Conservation (phyloP, 768 basidiomycete genomes). For the Mycena sanguinolenta region DNA sequence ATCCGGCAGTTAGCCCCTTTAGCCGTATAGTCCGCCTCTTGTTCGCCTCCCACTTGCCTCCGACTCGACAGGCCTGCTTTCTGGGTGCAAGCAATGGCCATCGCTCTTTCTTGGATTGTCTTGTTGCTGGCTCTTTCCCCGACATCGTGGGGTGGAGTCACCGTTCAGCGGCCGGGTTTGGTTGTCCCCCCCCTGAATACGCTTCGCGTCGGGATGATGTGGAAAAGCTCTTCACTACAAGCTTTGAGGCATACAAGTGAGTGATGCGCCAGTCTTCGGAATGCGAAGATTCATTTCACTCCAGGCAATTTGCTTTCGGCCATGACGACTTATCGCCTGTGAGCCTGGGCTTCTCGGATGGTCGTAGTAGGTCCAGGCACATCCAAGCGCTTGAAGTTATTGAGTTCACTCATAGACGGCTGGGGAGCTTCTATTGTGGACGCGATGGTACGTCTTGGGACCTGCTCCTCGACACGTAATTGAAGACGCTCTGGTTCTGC, state of each 20-base stretch:
- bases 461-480: not conserved
- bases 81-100: not conserved
- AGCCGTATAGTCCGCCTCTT: too few species aligned
- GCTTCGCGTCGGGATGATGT: slow-evolving; percentile 9
- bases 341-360: slow-evolving; percentile 18
- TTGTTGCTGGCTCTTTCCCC: slow-evolving; percentile 13
- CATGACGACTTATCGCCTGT: slow-evolving; percentile 28
- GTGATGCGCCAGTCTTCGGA: not conserved
- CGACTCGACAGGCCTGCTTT: too few species aligned
- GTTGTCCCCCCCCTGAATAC: slow-evolving; percentile 15
- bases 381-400: not conserved
- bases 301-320: slow-evolving; percentile 24
- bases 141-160: slow-evolving; percentile 23
- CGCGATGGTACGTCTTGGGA: slow-evolving; percentile 22
- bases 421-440: slow-evolving; percentile 29
- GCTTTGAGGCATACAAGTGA: slow-evolving; percentile 27
- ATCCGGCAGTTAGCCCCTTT: too few species aligned
- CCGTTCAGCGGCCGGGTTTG: slow-evolving; percentile 22
- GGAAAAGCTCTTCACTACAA: slow-evolving; percentile 16
- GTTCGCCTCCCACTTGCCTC: too few species aligned
- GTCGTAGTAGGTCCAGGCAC: slow-evolving; percentile 4
- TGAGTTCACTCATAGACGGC: slow-evolving; percentile 9
- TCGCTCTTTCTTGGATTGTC: not conserved
- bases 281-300: not conserved
- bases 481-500: too few species aligned